Evolutionary conservation across 495 filamentous ascomycete species (phyloP).

Genomic region (Durotheca rogersii): DNA sequence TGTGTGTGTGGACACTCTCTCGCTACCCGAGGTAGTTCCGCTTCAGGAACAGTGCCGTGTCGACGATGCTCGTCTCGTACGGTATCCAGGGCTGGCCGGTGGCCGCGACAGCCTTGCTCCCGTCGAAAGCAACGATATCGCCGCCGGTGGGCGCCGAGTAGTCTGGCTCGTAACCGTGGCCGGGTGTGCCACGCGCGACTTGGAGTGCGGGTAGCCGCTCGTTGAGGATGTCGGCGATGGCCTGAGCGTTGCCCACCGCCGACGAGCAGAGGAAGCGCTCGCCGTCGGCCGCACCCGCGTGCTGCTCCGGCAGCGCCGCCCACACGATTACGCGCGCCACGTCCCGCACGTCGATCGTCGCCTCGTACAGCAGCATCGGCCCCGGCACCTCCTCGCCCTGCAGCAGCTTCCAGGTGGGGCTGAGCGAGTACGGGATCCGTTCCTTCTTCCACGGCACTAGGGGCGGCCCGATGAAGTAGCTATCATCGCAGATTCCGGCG

Average conservation of each 20-base stretch:
- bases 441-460: constrained; percentile 28
- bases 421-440: constrained; percentile 27
- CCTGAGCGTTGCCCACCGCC: constrained; percentile 29
- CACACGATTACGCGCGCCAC: constrained; percentile 39
- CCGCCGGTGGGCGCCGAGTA: constrained; percentile 18
- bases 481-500: constrained; percentile 1
- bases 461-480: constrained; percentile 35
- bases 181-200: constrained; percentile 21
- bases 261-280: constrained; percentile 38
- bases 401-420: constrained; percentile 24
- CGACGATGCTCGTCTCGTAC: constrained; percentile 40
- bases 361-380: constrained; percentile 27
- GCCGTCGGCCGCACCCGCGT: constrained; percentile 10
- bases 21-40: constrained; percentile 14
- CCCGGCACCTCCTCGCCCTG: constrained; percentile 22
- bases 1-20: too few relatives aligned
- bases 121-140: constrained; percentile 29
- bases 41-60: constrained; percentile 34
- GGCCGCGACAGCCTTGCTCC: constrained; percentile 29
- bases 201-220: constrained; percentile 19
- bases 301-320: constrained; percentile 16
- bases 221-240: constrained; percentile 35
- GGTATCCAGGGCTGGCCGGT: constrained; percentile 41
- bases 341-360: constrained; percentile 38
- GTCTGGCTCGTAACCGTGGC: constrained; percentile 24